phyloP scores from a whole-genome alignment of 331 rosid species.

The Acacia pycnantha region DNA sequence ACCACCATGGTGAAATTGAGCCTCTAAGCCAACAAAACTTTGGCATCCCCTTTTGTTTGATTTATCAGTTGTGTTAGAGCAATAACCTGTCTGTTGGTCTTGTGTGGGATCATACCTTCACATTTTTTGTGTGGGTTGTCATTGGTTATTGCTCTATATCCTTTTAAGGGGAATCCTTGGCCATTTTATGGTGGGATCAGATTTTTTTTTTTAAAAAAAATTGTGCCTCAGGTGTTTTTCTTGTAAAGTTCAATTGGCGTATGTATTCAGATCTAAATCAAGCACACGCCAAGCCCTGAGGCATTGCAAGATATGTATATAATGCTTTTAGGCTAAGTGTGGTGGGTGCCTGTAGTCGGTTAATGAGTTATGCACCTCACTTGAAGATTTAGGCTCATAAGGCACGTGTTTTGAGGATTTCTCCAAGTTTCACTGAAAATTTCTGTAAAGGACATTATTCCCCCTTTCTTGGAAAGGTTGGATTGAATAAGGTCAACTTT shows the following conservation, averaged over 20 bases:
- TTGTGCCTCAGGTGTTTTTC: neutral
- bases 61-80: constrained; percentile 18
- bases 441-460: neutral
- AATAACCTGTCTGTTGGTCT: neutral
- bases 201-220: too few species aligned
- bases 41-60: neutral
- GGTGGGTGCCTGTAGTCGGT: neutral
- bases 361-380: neutral
- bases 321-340: neutral
- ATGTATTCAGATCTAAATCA: neutral
- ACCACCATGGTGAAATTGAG: neutral
- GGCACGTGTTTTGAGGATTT: neutral
- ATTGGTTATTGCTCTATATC: neutral
- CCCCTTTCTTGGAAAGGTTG: neutral
- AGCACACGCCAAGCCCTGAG: neutral
- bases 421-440: neutral
- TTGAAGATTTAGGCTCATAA: neutral
- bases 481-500: neutral
- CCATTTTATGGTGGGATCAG: neutral
- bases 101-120: constrained; percentile 2
- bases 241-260: neutral
- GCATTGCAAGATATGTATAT: neutral
- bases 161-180: neutral
- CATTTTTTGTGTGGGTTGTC: neutral
- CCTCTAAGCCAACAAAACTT: neutral